These are phyloP conservation scores for Talaromyces thailandensis DNA, from an alignment of 495 filamentous ascomycete species.

Conservation along the genomic window DNA sequence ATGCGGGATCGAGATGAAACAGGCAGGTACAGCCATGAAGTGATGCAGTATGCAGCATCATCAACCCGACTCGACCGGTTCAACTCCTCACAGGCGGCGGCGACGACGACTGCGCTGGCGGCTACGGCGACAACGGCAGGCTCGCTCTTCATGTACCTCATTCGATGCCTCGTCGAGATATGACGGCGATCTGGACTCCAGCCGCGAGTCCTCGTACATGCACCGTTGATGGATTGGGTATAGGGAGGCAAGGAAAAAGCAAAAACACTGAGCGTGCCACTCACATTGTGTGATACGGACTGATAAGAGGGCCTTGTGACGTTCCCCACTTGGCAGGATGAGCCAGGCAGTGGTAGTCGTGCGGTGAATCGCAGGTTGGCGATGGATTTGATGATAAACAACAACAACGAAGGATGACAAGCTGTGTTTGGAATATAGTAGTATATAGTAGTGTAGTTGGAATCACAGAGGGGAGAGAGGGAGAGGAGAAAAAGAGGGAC, in stretches of 20 bases:
- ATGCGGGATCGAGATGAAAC: slow-evolving; percentile 4
- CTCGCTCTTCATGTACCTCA: not conserved
- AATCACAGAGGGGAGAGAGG: not conserved
- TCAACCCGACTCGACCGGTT: not conserved
- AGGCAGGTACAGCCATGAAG: slow-evolving; percentile 7
- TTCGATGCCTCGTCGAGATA: slow-evolving; percentile 4
- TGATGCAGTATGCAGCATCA: not conserved
- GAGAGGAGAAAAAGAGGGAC: not conserved
- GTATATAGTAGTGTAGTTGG: not conserved
- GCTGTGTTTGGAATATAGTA: not conserved
- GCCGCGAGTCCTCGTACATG: not conserved
- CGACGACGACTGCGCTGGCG: not conserved
- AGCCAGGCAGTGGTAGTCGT: not conserved
- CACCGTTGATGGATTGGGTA: not conserved
- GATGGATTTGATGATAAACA: not conserved
- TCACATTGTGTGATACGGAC: not conserved
- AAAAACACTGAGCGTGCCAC: not conserved
- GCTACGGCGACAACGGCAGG: slow-evolving; percentile 5
- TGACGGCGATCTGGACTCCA: not conserved
- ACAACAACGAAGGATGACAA: not conserved
- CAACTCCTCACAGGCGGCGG: not conserved
- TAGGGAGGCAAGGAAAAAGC: not conserved
- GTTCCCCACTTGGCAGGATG: slow-evolving; percentile 1
- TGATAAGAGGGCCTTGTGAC: slow-evolving; percentile 2
- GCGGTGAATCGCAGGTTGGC: not conserved